These are phyloP conservation scores for Pholiota adiposa DNA, from an alignment of 1,284 basidiomycete species.

Conservation along the genomic window DNA sequence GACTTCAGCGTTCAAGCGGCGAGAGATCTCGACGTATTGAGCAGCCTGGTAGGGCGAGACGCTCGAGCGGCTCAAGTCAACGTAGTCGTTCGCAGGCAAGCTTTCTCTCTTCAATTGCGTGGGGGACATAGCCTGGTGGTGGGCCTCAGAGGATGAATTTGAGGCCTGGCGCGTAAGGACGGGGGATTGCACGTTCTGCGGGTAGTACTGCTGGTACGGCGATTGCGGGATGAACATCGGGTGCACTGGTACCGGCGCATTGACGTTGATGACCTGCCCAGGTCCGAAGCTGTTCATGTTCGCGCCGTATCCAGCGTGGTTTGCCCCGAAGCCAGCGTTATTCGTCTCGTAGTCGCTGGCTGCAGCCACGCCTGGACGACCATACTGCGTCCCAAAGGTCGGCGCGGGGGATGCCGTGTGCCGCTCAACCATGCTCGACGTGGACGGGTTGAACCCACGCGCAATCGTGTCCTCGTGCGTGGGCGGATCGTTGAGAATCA, in stretches of 20 bases:
- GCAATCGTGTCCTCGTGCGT: slow-evolving; percentile 39
- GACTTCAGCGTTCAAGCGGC: slow-evolving; percentile 50
- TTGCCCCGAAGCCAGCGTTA: slow-evolving; percentile 20
- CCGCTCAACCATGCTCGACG: slow-evolving; percentile 62
- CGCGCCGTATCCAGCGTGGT: slow-evolving; percentile 18
- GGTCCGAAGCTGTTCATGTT: slow-evolving; percentile 22
- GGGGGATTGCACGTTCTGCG: slow-evolving; percentile 18
- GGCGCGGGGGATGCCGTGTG: slow-evolving; percentile 38
- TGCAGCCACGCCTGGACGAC: slow-evolving; percentile 26
- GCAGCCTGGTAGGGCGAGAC: slow-evolving; percentile 74
- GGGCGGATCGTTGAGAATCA: slow-evolving; percentile 55
- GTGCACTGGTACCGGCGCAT: slow-evolving; percentile 17
- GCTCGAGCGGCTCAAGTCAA: slow-evolving; percentile 66
- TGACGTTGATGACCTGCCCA: slow-evolving; percentile 24
- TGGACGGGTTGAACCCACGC: slow-evolving; percentile 47
- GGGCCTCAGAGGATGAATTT: slow-evolving; percentile 11
- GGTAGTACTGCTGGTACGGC: slow-evolving; percentile 22
- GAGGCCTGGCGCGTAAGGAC: slow-evolving; percentile 25
- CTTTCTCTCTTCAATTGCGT: slow-evolving; percentile 18
- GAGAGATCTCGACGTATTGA: slow-evolving; percentile 73
- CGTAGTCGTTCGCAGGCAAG: slow-evolving; percentile 48
- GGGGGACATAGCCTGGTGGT: neutral
- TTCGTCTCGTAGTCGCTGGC: slow-evolving; percentile 20
- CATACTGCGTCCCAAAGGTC: slow-evolving; percentile 43
- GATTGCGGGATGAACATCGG: slow-evolving; percentile 30